Conservation (phyloP, 139 green algal genomes). For the Pycnococcus provasolii region DNA sequence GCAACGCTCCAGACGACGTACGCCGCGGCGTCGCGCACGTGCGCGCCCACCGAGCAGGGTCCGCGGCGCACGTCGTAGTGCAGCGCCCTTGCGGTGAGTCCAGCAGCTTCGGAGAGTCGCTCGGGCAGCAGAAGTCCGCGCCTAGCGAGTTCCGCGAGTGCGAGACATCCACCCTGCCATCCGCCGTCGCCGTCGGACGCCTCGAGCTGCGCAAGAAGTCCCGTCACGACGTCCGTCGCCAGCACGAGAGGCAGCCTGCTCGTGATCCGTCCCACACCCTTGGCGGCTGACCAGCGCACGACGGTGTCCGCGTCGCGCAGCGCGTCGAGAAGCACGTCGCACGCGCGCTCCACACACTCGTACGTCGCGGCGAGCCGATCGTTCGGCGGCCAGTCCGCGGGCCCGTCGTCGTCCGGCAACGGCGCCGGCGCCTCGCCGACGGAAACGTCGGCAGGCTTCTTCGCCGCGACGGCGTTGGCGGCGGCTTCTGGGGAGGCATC, state of each 20-base stretch:
- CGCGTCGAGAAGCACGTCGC: constrained; percentile 45
- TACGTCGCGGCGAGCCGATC: not conserved
- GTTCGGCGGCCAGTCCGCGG: not conserved
- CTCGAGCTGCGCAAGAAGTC: constrained; percentile 56
- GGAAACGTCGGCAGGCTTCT: constrained; percentile 30
- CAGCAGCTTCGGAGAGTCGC: constrained; percentile 42
- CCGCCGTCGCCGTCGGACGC: constrained; percentile 51
- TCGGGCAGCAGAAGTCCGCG: constrained; percentile 71
- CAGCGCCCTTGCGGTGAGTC: constrained; percentile 48
- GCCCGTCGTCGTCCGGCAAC: too few species aligned
- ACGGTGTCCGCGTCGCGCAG: constrained; percentile 83
- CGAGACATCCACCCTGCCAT: constrained; percentile 93
- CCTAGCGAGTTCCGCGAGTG: constrained; percentile 83
- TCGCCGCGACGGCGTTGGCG: too few species aligned
- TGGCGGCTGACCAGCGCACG: constrained; percentile 86
- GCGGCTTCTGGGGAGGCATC: too few species aligned
- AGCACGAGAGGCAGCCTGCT: constrained; percentile 67
- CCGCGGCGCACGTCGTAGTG: constrained; percentile 82
- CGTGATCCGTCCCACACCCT: constrained; percentile 77
- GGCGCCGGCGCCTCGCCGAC: not conserved
- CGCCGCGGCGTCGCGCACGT: constrained; percentile 86
- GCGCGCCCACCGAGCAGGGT: constrained; percentile 72
- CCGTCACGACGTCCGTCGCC: constrained; percentile 67
- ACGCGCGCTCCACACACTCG: constrained; percentile 4
- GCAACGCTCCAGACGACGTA: constrained; percentile 96